Base-by-base conservation (phyloP, 257 asterid genomes). In the Nicotiana benthamiana region DNA sequence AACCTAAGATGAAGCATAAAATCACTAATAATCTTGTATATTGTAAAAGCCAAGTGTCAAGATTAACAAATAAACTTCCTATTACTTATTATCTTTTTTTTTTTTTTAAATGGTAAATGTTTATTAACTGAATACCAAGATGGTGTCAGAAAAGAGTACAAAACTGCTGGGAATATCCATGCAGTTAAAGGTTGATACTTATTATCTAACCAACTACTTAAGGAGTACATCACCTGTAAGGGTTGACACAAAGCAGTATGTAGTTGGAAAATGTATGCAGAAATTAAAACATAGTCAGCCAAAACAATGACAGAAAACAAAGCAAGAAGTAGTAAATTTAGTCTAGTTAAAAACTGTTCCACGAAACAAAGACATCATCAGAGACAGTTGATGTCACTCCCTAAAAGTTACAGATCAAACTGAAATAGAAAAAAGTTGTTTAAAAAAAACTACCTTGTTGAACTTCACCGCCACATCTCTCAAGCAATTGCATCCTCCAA, bases 401-500 rank as follows among this genome's bases (percentile, higher is more conserved):
- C 57, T 40, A 22, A 70, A 70, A 43, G 53, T 43, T 40, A 70
- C 22, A 70, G 36, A 43, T 70, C 59, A 43, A 43, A 3, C 4
- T 22, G 59, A 43, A 43, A 70, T 17, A 67, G 57, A 70, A 22
- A 22, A 70, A 70, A 22, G 0, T 56, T 30, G 13, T 12, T 6
- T 36, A 20, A 15, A 46, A 46, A 48, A 48, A 18, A 62, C 16
- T 10, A 93, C 98, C 97, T 91, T 95, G 80, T 92, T 92, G 87
- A 93, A 92, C 89, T 91, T 95, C 89, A 95, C 83, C 83, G 83
- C 87, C 84, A 95, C 82, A 76, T 95, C 98, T 87, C 97, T 91
- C 90, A 95, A 86, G 85, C 98, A 90, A 87, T 94, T 94, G 94
- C 97, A 93, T 85, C 98, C 98, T 65, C 94, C 94, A 82, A 95